Evolutionary conservation across 345 rosid species (phyloP).

Genomic region (Murraya paniculata): DNA sequence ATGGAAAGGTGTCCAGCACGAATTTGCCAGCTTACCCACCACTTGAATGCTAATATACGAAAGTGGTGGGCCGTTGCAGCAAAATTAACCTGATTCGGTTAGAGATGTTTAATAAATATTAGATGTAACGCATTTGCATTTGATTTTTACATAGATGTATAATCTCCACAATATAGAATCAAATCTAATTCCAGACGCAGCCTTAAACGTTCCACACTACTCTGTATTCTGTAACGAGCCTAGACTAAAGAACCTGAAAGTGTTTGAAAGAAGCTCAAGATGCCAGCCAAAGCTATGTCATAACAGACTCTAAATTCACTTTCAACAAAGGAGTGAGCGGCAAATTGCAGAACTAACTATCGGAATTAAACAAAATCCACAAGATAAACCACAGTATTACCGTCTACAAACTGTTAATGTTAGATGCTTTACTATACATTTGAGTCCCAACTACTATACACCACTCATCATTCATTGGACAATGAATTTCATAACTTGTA

Average conservation of each 20-base stretch:
- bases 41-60: slow-evolving; percentile 18
- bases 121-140: not conserved
- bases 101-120: not conserved
- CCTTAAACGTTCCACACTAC: not conserved
- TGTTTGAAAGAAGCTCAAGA: not conserved
- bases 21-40: slow-evolving; percentile 32
- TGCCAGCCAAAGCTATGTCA: not conserved
- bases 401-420: not conserved
- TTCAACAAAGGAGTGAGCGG: not conserved
- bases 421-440: not conserved
- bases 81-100: slow-evolving; percentile 6
- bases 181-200: not conserved
- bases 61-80: slow-evolving; percentile 30
- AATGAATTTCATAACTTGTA: no score
- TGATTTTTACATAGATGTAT: not conserved
- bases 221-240: not conserved
- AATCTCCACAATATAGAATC: not conserved
- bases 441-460: no score
- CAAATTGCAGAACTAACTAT: not conserved
- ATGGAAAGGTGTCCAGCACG: slow-evolving; percentile 22
- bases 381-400: not conserved
- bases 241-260: not conserved
- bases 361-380: not conserved
- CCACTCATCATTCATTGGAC: no score
- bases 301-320: not conserved